These are phyloP conservation scores for Chlorencoelia australis DNA, from an alignment of 2,329 filamentous ascomycete genomes.

Conservation along the genomic window DNA sequence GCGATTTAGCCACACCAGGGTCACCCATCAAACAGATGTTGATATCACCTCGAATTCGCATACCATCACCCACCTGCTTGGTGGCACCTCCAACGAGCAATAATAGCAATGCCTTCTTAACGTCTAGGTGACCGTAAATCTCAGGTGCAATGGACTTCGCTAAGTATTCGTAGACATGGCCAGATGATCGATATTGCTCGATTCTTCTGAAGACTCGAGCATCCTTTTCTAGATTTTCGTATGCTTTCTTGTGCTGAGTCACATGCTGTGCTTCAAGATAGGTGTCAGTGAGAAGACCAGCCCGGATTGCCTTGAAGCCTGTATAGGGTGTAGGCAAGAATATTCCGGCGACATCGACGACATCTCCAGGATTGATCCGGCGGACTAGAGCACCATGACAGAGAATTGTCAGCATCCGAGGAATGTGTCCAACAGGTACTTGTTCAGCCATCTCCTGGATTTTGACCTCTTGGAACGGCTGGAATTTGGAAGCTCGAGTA, in stretches of 20 bases:
- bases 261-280: conserved; percentile 93
- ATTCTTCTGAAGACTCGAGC: conserved; percentile 72
- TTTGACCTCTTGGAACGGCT: conserved; percentile 97
- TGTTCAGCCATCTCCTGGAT: conserved; percentile 99
- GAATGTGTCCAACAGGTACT: conserved; percentile 95
- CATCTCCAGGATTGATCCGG: conserved; percentile 84
- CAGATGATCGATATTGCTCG: conserved; percentile 72
- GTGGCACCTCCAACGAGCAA: conserved; percentile 92
- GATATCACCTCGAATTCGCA: conserved; percentile 98
- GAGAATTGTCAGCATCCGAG: conserved; percentile 78
- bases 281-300: conserved; percentile 92
- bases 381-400: conserved; percentile 81
- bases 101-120: conserved; percentile 95
- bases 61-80: conserved; percentile 94
- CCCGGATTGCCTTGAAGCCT: conserved; percentile 95
- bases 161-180: conserved; percentile 91
- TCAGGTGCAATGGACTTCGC: conserved; percentile 95
- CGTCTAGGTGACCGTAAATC: conserved; percentile 91
- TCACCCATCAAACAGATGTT: conserved; percentile 99
- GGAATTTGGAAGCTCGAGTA: conserved; percentile 90
- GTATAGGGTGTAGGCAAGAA: conserved; percentile 97
- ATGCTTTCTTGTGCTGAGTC: conserved; percentile 94
- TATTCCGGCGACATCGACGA: conserved; percentile 88
- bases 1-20: conserved; percentile 97
- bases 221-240: conserved; percentile 83